phyloP scores from a whole-genome alignment of 192 early-diverging fungal species.

The Oehlia diaphana region DNA sequence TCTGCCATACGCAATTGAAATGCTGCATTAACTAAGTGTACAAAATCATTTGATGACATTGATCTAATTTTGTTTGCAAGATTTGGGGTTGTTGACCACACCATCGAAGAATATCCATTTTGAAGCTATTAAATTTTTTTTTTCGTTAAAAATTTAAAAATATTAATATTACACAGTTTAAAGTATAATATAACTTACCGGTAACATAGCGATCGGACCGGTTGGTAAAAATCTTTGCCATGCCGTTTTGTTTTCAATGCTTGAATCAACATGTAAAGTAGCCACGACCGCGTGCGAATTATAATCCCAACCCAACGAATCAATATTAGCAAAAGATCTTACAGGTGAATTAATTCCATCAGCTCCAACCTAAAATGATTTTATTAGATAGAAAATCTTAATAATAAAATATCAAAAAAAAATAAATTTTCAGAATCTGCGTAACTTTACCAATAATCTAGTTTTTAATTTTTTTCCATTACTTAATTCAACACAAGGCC shows the following conservation, averaged over 20 bases:
- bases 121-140: conserved; percentile 32
- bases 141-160: no score
- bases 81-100: conserved; percentile 82
- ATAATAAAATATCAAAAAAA: background rate
- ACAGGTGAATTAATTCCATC: conserved; percentile 89
- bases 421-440: no score
- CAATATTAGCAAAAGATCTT: conserved; percentile 78
- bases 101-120: conserved; percentile 69
- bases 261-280: conserved; percentile 65
- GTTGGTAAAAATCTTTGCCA: conserved; percentile 96
- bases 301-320: conserved; percentile 87
- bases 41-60: conserved; percentile 64
- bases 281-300: conserved; percentile 84
- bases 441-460: conserved; percentile 64
- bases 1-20: conserved; percentile 71
- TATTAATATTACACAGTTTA: background rate
- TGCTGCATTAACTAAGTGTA: conserved; percentile 77
- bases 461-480: conserved; percentile 62
- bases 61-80: conserved; percentile 64
- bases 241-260: conserved; percentile 62
- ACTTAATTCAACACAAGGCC: conserved; percentile 74
- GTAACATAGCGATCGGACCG: conserved; percentile 91
- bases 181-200: conserved; percentile 52
- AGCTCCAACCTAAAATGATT: conserved; percentile 63
- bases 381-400: background rate